phyloP scores from a whole-genome alignment of 257 asterid genomes.

The Gynochthodes officinalis region DNA sequence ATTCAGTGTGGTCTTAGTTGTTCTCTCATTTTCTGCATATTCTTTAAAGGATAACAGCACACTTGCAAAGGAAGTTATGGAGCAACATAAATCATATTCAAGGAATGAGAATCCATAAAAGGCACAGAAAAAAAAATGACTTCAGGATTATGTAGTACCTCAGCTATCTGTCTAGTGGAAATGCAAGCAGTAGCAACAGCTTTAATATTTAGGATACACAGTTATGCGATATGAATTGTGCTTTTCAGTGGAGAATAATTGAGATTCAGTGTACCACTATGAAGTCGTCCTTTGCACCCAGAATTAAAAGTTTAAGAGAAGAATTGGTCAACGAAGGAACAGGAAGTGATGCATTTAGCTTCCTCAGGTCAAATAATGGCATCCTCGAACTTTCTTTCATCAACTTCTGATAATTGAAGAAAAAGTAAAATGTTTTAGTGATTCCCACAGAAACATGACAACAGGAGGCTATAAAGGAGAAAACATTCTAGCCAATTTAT shows the following conservation, averaged over 20 bases:
- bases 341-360: conserved; percentile 83
- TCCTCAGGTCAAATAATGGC: conserved; percentile 82
- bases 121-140: not conserved
- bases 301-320: conserved; percentile 49
- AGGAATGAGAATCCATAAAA: not conserved
- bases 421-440: conserved; percentile 4
- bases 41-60: not conserved
- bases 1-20: conserved; percentile 9
- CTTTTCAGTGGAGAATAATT: not conserved
- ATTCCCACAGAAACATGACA: not conserved
- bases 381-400: conserved; percentile 89
- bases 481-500: conserved; percentile 32
- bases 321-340: conserved; percentile 56
- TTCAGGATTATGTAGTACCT: not conserved
- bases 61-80: not conserved
- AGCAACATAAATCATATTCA: not conserved
- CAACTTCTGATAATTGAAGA: conserved; percentile 69
- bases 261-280: conserved; percentile 55
- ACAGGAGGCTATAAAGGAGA: not conserved
- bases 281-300: conserved; percentile 83
- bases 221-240: not conserved
- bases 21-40: not conserved
- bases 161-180: not conserved
- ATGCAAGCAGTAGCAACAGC: not conserved
- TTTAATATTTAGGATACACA: not conserved